These are phyloP conservation scores for Schizopora paradoxa DNA, from an alignment of 1,284 basidiomycete genomes.

Conservation along the genomic window DNA sequence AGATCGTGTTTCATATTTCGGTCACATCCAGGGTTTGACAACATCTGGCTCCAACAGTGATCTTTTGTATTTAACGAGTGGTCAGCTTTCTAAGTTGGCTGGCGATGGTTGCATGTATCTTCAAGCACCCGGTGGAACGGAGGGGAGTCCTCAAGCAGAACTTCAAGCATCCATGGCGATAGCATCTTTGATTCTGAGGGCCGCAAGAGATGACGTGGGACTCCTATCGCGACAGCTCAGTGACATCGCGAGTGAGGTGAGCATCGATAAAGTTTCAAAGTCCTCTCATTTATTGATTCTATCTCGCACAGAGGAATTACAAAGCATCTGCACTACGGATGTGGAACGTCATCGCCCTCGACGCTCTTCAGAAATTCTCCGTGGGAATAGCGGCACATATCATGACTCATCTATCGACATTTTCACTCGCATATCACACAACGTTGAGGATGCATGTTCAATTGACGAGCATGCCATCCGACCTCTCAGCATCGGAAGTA, in stretches of 20 bases:
- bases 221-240: constrained; percentile 29
- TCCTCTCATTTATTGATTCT: constrained; percentile 7
- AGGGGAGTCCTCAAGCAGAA: constrained; percentile 43
- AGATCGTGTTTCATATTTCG: background rate
- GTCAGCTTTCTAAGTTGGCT: constrained; percentile 35
- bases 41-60: constrained; percentile 22
- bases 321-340: constrained; percentile 42
- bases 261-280: constrained; percentile 6
- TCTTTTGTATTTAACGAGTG: constrained; percentile 22
- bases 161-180: constrained; percentile 47
- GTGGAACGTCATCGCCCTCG: constrained; percentile 59
- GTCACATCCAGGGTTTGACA: constrained; percentile 26
- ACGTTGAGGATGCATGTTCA: constrained; percentile 36
- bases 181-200: constrained; percentile 47
- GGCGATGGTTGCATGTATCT: constrained; percentile 46
- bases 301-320: constrained; percentile 33
- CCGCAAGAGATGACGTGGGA: constrained; percentile 34
- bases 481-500: constrained; percentile 47
- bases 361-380: constrained; percentile 41
- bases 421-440: constrained; percentile 42
- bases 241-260: constrained; percentile 31
- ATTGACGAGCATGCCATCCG: constrained; percentile 29
- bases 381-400: constrained; percentile 36
- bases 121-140: constrained; percentile 44
- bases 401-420: constrained; percentile 44